phyloP scores from a whole-genome alignment of 139 green algal genomes.

The Pycnococcus provasolii region DNA sequence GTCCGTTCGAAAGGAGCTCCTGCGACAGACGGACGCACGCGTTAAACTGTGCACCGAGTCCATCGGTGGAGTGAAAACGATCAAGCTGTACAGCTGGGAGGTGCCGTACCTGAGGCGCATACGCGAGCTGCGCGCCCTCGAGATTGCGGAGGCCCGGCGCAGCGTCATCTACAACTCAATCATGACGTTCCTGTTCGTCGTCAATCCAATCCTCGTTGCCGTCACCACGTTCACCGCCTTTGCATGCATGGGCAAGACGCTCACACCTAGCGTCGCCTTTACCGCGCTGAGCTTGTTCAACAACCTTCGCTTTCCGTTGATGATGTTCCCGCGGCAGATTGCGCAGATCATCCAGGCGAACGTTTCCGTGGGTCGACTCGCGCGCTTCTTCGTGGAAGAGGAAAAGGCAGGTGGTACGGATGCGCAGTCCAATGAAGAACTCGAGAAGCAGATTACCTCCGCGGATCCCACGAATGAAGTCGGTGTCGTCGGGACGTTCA shows the following conservation, averaged over 20 bases:
- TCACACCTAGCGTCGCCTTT: conserved; percentile 64
- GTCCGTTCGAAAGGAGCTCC: conserved; percentile 43
- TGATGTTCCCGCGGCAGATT: conserved; percentile 70
- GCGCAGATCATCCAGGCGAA: conserved; percentile 14
- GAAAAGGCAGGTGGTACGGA: too few relatives aligned
- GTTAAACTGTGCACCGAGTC: conserved; percentile 80
- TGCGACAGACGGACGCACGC: conserved; percentile 70
- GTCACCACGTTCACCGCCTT: too few relatives aligned
- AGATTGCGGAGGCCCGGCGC: conserved; percentile 27
- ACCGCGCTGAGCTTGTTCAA: conserved; percentile 78
- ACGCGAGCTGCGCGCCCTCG: conserved; percentile 15
- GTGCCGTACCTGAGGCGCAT: conserved; percentile 9
- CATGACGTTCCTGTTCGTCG: too few relatives aligned
- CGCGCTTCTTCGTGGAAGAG: too few relatives aligned
- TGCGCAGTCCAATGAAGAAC: too few relatives aligned
- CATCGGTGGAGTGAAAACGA: conserved; percentile 46
- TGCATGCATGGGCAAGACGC: conserved; percentile 15
- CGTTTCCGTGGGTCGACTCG: background rate
- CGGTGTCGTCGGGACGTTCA: too few relatives aligned
- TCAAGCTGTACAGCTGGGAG: conserved; percentile 39
- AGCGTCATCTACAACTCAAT: conserved; percentile 38
- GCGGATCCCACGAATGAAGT: too few relatives aligned
- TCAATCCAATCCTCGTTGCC: too few relatives aligned
- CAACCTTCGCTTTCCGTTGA: conserved; percentile 83
- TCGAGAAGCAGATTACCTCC: too few relatives aligned